Percentiles rank a stretch among this genome's conserved stretches.
Conservation (phyloP, 208 protist genomes). For the Trypanosoma avium region DNA sequence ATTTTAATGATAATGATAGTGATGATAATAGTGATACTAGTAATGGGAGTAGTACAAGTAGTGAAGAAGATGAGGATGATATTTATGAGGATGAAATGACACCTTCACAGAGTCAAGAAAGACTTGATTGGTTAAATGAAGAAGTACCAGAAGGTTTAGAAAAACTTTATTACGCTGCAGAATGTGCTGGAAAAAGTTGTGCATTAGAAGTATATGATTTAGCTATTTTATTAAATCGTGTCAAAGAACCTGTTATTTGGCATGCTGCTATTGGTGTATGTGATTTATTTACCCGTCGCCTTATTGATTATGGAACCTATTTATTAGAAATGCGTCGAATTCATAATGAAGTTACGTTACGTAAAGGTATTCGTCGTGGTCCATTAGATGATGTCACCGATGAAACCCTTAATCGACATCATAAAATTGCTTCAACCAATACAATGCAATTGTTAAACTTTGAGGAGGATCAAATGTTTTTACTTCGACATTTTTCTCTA, state of each 20-base stretch:
- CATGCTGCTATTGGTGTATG: slow-evolving; percentile 82
- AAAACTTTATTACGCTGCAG: slow-evolving; percentile 61
- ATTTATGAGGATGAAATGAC: slow-evolving; percentile 39
- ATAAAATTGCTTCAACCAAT: slow-evolving; percentile 24
- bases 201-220: slow-evolving; percentile 81
- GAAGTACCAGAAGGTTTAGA: slow-evolving; percentile 52
- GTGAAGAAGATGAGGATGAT: slow-evolving; percentile 33
- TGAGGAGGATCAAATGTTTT: slow-evolving; percentile 79
- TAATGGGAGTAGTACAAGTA: slow-evolving; percentile 28
- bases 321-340: slow-evolving; percentile 77
- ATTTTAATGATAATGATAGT: slow-evolving; percentile 18
- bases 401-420: slow-evolving; percentile 35
- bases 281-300: slow-evolving; percentile 69
- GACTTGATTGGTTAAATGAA: slow-evolving; percentile 54
- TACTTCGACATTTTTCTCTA: slow-evolving; percentile 74
- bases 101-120: slow-evolving; percentile 48
- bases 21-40: slow-evolving; percentile 17
- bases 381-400: slow-evolving; percentile 45
- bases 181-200: slow-evolving; percentile 68
- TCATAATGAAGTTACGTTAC: slow-evolving; percentile 76
- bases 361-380: slow-evolving; percentile 51
- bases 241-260: slow-evolving; percentile 71
- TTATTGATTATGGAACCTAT: slow-evolving; percentile 84
- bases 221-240: slow-evolving; percentile 62
- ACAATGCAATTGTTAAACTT: slow-evolving; percentile 69